Conservation (phyloP, 129 eudicot species). For the Tagetes erecta region DNA sequence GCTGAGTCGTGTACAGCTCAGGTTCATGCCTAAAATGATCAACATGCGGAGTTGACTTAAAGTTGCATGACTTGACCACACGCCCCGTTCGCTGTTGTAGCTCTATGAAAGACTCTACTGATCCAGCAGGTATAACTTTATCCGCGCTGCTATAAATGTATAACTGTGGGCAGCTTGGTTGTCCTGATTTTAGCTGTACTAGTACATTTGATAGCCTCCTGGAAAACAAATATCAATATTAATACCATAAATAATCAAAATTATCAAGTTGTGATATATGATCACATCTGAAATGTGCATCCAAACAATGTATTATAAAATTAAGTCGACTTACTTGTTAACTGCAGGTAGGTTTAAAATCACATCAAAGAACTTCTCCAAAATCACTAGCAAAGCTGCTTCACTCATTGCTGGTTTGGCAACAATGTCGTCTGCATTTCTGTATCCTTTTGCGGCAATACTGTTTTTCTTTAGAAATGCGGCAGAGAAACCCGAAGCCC, state of each 20-base stretch:
- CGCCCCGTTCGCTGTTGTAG: constrained; percentile 69
- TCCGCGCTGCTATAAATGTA: constrained; percentile 95
- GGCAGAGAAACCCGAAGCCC: constrained; percentile 99
- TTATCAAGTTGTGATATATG: not conserved
- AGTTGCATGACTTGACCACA: constrained; percentile 88
- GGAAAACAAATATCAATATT: constrained; percentile 13
- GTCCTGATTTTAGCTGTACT: constrained; percentile 54
- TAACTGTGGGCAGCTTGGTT: constrained; percentile 90
- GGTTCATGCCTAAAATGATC: constrained; percentile 92
- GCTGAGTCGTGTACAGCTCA: constrained; percentile 72
- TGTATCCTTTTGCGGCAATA: constrained; percentile 65
- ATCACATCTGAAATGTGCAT: not conserved
- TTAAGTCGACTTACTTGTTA: constrained; percentile 45
- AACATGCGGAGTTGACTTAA: constrained; percentile 85
- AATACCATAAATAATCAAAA: not conserved
- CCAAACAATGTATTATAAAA: not conserved
- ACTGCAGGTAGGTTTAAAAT: constrained; percentile 76
- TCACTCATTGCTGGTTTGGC: constrained; percentile 71
- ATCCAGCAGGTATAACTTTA: constrained; percentile 75
- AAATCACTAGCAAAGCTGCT: constrained; percentile 65
- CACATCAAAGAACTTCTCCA: constrained; percentile 81
- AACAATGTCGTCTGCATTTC: constrained; percentile 28
- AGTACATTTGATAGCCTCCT: constrained; percentile 83
- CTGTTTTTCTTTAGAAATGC: constrained; percentile 88
- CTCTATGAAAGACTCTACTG: constrained; percentile 85